Evolutionary conservation across 371 early-diverging fungal genomes (phyloP).

Genomic region (Mortierella polycephala): DNA sequence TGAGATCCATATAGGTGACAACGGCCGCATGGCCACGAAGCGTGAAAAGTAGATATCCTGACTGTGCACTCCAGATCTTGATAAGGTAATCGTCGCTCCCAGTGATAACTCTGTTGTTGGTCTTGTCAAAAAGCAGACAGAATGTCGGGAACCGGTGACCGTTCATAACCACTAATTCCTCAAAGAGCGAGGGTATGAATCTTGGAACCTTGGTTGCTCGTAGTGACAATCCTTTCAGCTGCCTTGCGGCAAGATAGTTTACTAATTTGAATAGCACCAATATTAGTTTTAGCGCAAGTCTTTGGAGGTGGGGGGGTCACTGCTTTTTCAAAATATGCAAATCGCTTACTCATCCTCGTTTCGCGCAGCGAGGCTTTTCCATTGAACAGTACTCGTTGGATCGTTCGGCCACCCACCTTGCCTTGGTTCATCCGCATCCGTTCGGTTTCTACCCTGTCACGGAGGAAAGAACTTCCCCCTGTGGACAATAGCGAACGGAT

Average conservation of each 20-base stretch:
- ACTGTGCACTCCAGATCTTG: constrained; percentile 88
- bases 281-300: background rate
- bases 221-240: constrained; percentile 35
- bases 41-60: constrained; percentile 84
- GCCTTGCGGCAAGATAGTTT: constrained; percentile 44
- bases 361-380: constrained; percentile 15
- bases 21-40: constrained; percentile 85
- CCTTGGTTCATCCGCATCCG: constrained; percentile 24
- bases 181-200: constrained; percentile 44
- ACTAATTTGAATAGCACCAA: background rate
- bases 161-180: constrained; percentile 71
- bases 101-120: constrained; percentile 78
- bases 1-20: constrained; percentile 84
- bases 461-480: constrained; percentile 46
- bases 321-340: background rate
- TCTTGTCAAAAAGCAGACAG: constrained; percentile 80
- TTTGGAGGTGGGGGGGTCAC: background rate
- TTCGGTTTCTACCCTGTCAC: constrained; percentile 29
- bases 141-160: constrained; percentile 84
- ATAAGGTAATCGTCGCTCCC: constrained; percentile 89
- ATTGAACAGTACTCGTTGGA: constrained; percentile 20
- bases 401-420: constrained; percentile 9
- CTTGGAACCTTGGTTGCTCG: constrained; percentile 12
- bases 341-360: constrained; percentile 18
- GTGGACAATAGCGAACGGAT: constrained; percentile 41